Base-by-base conservation (phyloP, 2,329 filamentous ascomycete genomes). In the Fusarium sp. region DNA sequence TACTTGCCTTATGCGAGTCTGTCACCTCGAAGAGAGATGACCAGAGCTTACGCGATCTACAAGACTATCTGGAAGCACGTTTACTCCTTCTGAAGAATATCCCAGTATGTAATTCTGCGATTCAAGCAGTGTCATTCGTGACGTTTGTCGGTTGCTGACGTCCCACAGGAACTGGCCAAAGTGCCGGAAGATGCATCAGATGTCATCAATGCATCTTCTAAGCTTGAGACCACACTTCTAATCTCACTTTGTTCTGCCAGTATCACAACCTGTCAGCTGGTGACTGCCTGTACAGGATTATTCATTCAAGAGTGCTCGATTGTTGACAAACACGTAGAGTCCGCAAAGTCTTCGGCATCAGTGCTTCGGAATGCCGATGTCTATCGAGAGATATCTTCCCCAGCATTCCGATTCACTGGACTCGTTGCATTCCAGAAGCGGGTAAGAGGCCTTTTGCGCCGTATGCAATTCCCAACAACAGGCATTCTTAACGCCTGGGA, bases 401-500 rank as follows among this genome's bases (percentile, higher is more conserved):
- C 85, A 44, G 86, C 85, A 2, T 92, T 92, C 74, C 85, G 89
- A 32, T 90, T 92, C 73, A 92, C 90, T 11, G 90, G 90, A 2
- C 80, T 91, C 11, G 90, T 92, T 14, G 90, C 90, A 4, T 92
- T 92, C 74, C 90, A 92, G 71, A 92, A 91, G 75, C 85, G 90
- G 42, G 84, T 90, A 35, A 85, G 90, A 46, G 84, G 85, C 15
- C 83, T 92, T 35, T 77, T 92, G 26, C 83, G 89, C 27, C 86
- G 86, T 50, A 87, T 92, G 81, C 85, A 88, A 52, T 87, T 86
- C 69, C 90, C 90, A 23, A 90, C 88, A 14, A 82, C 83, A n/a
- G 90, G 89, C n/a, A 91, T 92, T 56, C 80, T 92, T 32, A 85
- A 87, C 60, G 90, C 90, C 5, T 92, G 90, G 90, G 89, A 91